phyloP scores from a whole-genome alignment of 148 eudicot species.

The Drosera capensis region DNA sequence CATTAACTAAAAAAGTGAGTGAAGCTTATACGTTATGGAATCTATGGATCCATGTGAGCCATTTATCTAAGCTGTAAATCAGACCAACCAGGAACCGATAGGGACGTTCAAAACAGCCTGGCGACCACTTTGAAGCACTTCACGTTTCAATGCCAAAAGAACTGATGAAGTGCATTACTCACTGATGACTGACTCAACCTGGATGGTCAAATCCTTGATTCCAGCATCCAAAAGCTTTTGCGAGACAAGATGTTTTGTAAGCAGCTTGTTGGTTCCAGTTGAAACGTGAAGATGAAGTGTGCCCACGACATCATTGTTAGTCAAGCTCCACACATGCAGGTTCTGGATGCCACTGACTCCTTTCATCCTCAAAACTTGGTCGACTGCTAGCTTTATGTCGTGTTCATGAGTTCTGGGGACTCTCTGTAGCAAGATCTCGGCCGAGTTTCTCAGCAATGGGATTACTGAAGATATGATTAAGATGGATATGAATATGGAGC shows the following conservation, averaged over 20 bases:
- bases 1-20: too few relatives aligned
- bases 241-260: slow-evolving; percentile 35
- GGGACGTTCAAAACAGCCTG: too few relatives aligned
- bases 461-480: slow-evolving; percentile 80
- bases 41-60: too few relatives aligned
- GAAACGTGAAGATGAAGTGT: slow-evolving; percentile 73
- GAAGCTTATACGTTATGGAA: too few relatives aligned
- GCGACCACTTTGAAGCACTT: too few relatives aligned
- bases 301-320: slow-evolving; percentile 67
- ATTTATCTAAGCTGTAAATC: too few relatives aligned
- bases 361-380: slow-evolving; percentile 44
- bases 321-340: slow-evolving; percentile 83
- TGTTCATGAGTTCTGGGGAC: slow-evolving; percentile 69
- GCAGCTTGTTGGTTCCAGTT: slow-evolving; percentile 36
- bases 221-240: slow-evolving; percentile 48
- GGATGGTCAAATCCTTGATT: slow-evolving; percentile 73
- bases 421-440: slow-evolving; percentile 79
- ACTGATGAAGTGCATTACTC: too few relatives aligned
- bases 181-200: slow-evolving; percentile 53
- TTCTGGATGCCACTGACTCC: slow-evolving; percentile 66
- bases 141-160: too few relatives aligned
- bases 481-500: slow-evolving; percentile 84
- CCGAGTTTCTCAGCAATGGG: slow-evolving; percentile 81
- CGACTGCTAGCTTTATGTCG: slow-evolving; percentile 46
- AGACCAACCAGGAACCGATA: too few relatives aligned